phyloP scores from a whole-genome alignment of 2,329 filamentous ascomycete species.

The Fusarium coicis region DNA sequence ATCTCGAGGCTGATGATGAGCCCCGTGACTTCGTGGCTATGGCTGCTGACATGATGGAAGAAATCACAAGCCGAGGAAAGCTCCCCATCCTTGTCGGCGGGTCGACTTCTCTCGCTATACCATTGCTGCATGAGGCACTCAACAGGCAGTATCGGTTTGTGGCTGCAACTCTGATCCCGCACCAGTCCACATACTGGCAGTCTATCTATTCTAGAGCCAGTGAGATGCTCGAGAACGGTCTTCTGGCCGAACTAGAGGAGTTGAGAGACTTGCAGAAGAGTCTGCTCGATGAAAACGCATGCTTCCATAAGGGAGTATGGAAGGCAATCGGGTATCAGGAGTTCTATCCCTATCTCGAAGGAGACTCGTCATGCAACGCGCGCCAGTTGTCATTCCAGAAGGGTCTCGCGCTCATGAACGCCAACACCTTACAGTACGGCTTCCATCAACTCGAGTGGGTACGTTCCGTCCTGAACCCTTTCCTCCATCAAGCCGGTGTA shows the following conservation, averaged over 20 bases:
- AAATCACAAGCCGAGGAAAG: background rate
- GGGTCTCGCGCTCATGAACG: background rate
- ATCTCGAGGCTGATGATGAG: background rate
- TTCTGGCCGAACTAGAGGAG: background rate
- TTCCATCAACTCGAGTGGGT: background rate
- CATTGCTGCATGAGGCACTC: background rate
- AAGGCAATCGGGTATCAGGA: background rate
- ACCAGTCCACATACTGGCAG: background rate
- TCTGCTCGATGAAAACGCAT: background rate
- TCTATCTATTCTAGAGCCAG: background rate
- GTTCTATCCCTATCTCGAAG: background rate
- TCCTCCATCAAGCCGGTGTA: background rate
- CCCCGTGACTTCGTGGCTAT: fast-evolving
- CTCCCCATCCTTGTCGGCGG: background rate
- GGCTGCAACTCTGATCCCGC: background rate
- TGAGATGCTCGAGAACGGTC: background rate
- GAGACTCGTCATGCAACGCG: background rate
- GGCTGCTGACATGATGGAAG: background rate
- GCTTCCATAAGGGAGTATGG: background rate
- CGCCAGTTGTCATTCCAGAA: background rate
- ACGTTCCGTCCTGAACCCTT: background rate
- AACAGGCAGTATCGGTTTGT: background rate
- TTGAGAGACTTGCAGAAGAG: background rate
- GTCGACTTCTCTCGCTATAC: background rate
- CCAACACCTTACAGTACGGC: background rate